These are phyloP conservation scores for Kockiozyma suomiensis DNA, from an alignment of 805 yeast species.

Conservation along the genomic window DNA sequence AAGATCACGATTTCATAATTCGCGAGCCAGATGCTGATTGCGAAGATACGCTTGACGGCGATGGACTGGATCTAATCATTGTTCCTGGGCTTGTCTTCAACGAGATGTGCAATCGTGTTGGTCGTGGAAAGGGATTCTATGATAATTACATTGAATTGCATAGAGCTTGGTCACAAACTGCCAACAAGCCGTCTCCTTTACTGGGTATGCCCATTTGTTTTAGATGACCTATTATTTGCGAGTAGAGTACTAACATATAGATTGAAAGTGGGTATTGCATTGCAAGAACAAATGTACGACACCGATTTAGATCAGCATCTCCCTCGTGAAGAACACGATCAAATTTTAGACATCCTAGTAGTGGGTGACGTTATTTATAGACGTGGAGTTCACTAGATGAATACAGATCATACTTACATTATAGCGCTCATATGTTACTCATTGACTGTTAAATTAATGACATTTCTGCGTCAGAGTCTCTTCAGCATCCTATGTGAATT, in stretches of 20 bases:
- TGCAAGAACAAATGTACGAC: conserved; percentile 60
- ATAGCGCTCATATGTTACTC: no score
- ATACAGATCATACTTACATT: neutral
- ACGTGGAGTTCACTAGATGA: neutral
- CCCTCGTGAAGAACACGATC: conserved; percentile 68
- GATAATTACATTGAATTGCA: conserved; percentile 71
- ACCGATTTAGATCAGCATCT: neutral
- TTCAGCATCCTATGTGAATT: neutral
- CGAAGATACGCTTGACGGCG: conserved; percentile 36
- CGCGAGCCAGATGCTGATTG: conserved; percentile 20
- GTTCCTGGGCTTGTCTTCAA: conserved; percentile 89
- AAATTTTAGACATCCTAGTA: conserved; percentile 57
- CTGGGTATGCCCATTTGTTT: conserved; percentile 5
- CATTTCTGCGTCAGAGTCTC: no score
- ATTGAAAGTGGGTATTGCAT: conserved; percentile 58
- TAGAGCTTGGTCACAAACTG: conserved; percentile 38
- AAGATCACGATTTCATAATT: conserved; percentile 14
- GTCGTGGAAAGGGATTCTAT: conserved; percentile 94
- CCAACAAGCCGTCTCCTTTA: neutral
- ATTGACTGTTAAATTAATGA: no score
- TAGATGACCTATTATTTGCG: neutral
- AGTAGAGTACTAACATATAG: neutral
- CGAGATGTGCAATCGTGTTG: conserved; percentile 57
- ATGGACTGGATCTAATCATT: conserved; percentile 68
- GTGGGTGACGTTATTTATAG: conserved; percentile 43